phyloP scores from a whole-genome alignment of 345 rosid species.

The Citrus cavaleriei region DNA sequence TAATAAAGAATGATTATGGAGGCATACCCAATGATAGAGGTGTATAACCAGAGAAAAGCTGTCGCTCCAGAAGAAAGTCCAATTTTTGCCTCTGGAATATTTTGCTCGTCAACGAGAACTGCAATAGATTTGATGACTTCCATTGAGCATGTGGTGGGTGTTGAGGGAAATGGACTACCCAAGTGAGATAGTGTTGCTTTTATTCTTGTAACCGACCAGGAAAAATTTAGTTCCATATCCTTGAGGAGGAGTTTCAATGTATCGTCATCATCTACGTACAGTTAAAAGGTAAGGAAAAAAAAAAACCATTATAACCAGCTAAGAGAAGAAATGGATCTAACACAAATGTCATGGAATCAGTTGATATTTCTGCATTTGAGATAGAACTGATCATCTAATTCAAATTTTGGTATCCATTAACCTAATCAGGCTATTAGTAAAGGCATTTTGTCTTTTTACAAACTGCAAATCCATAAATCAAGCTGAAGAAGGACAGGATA shows the following conservation, averaged over 20 bases:
- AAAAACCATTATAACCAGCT: not conserved
- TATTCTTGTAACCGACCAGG: slow-evolving; percentile 69
- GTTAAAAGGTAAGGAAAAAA: no score
- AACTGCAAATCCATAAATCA: not conserved
- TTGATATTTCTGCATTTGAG: not conserved
- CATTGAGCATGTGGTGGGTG: slow-evolving; percentile 53
- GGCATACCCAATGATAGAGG: slow-evolving; percentile 75
- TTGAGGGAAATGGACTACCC: slow-evolving; percentile 39
- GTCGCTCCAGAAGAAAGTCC: slow-evolving; percentile 68
- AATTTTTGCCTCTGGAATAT: slow-evolving; percentile 61
- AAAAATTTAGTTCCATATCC: slow-evolving; percentile 61
- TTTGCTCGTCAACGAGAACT: slow-evolving; percentile 64
- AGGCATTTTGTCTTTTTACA: not conserved
- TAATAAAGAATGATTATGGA: not conserved
- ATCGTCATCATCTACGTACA: slow-evolving; percentile 46
- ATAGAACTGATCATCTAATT: not conserved
- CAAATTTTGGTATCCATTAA: not conserved
- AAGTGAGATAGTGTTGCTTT: slow-evolving; percentile 50
- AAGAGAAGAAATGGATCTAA: not conserved
- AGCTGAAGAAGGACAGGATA: not conserved
- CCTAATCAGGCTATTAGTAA: not conserved
- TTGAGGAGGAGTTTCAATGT: slow-evolving; percentile 56
- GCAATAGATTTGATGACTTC: slow-evolving; percentile 43
- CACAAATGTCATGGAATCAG: not conserved
- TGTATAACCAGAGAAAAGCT: slow-evolving; percentile 89